Base-by-base conservation (phyloP, 495 filamentous ascomycete species). In the Neurospora hispaniola region DNA sequence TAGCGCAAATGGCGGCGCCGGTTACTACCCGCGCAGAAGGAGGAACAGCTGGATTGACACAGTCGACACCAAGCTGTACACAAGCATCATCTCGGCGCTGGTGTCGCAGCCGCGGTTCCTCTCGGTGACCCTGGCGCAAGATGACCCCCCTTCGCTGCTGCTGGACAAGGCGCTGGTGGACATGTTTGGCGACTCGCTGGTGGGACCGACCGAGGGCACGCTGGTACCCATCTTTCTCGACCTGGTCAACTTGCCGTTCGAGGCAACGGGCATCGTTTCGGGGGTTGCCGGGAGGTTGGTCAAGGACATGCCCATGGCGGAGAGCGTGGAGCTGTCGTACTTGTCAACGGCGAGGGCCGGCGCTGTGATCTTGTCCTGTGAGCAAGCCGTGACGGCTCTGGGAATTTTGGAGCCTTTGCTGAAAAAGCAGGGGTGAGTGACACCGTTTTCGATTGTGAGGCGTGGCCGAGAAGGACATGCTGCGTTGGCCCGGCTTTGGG, bases 221-320 rank as follows among this genome's bases (percentile, higher is more conserved):
- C 87, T 97, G 18, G 89, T 98, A 16, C 94, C 96, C 0, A 96
- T 99, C 74, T 95, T 92, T 74, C 86, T 99, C 3, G 94, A 98
- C 75, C 84, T 99, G 69, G 87, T 87, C 27, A 89, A 90, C 40
- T 84, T 98, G 4, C 93, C 94, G 1, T 85, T 94, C 31, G 94
- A 97, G 80, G 94, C 93, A 5, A 97, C 94, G 2, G 96, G 96
- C 42, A 97, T 98, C 71, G 93, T 98, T 43, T 97, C 93, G 76
- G 94, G 94, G 9, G 92, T 98, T 23, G 94, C 94, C 1, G 92
- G 93, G 16, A 88, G 88, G 74, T 84, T 97, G 48, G 92, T 93
- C 2, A 87, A 80, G 72, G 86, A 86, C 72, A 83, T 87, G 83
- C 71, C 75, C 23, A 86, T 85, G 76, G 71, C 76, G 16, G 84